Conservation (phyloP, 345 rosid genomes). For the Aurinia saxatilis region DNA sequence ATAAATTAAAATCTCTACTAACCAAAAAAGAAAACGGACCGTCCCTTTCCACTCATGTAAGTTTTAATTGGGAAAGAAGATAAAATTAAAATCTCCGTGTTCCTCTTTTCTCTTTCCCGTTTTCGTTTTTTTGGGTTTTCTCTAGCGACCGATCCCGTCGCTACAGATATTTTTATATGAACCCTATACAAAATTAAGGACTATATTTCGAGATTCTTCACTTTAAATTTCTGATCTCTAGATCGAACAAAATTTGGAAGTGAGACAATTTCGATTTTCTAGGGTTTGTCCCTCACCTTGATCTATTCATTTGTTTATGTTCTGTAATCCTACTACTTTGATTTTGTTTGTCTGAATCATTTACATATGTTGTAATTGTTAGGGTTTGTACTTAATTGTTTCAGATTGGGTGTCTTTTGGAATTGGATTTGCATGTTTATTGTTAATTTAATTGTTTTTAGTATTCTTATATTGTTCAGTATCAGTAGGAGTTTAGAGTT, state of each 20-base stretch:
- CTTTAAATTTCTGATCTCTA: not conserved
- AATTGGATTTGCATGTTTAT: no score
- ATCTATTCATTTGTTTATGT: not conserved
- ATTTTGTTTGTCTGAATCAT: no score
- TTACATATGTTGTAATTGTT: not conserved
- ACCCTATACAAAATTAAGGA: not conserved
- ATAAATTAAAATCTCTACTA: not conserved
- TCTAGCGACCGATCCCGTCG: constrained; percentile 17
- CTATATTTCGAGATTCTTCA: not conserved
- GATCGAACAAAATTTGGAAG: not conserved
- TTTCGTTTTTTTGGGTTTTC: not conserved
- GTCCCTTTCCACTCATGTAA: not conserved
- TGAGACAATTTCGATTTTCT: not conserved
- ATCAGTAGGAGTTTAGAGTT: not conserved
- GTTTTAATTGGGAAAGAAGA: no score
- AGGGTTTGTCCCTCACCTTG: constrained; percentile 12
- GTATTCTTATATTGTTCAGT: not conserved
- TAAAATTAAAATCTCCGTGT: not conserved
- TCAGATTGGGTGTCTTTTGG: no score
- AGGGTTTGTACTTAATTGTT: not conserved
- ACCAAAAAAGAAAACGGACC: not conserved
- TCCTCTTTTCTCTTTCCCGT: constrained; percentile 6
- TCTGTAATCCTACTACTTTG: no score
- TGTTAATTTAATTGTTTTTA: not conserved
- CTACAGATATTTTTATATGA: not conserved